Evolutionary conservation across 2,329 filamentous ascomycete species (phyloP).

Genomic region (Aspergillus arachidicola): DNA sequence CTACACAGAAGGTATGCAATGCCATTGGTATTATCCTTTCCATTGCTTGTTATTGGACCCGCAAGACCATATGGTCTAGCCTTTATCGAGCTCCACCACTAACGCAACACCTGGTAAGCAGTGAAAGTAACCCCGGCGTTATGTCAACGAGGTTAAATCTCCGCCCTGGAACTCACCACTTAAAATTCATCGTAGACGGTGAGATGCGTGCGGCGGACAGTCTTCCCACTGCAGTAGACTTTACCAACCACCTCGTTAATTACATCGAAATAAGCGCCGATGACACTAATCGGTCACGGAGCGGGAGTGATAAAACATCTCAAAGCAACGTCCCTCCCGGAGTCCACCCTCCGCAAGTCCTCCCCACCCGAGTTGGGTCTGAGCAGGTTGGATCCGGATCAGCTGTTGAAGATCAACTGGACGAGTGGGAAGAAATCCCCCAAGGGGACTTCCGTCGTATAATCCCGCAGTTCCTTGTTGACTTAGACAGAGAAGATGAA

Average conservation of each 20-base stretch:
- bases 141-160: conserved; percentile 80
- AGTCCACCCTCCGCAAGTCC: conserved; percentile 48
- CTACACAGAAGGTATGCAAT: conserved; percentile 77
- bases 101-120: conserved; percentile 22
- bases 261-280: conserved; percentile 91
- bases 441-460: conserved; percentile 67
- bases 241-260: conserved; percentile 96
- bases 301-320: conserved; percentile 39
- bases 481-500: conserved; percentile 82
- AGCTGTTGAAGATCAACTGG: conserved; percentile 47
- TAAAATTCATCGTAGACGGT: conserved; percentile 93
- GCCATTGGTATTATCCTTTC: background rate
- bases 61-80: background rate
- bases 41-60: background rate
- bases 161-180: conserved; percentile 90
- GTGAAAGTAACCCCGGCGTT: conserved; percentile 55
- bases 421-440: conserved; percentile 58
- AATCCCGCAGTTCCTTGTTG: conserved; percentile 81
- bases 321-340: conserved; percentile 39
- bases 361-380: conserved; percentile 38
- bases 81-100: conserved; percentile 12
- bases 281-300: conserved; percentile 53
- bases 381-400: conserved; percentile 37
- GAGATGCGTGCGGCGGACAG: conserved; percentile 87
- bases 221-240: conserved; percentile 93